These are phyloP conservation scores for Secale cereale DNA, from an alignment of 176 grass and related monocot genomes.

Conservation along the genomic window DNA sequence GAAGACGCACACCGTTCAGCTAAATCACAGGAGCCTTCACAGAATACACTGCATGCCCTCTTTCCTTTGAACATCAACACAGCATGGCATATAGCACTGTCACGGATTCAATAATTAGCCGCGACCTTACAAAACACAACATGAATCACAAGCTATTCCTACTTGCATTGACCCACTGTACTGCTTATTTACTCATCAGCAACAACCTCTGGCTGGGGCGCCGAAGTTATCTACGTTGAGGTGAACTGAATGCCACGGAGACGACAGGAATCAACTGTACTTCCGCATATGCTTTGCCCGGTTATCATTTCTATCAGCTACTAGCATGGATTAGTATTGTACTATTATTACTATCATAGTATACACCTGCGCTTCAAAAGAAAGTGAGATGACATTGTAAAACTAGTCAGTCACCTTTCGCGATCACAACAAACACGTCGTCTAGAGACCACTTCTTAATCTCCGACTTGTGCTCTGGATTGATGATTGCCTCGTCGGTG, in stretches of 20 bases:
- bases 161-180: background rate
- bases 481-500: slow-evolving; percentile 78
- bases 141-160: slow-evolving; percentile 15
- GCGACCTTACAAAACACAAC: slow-evolving; percentile 2
- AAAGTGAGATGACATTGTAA: slow-evolving; percentile 24
- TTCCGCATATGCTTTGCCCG: background rate
- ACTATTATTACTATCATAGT: slow-evolving; percentile 29
- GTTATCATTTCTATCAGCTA: slow-evolving; percentile 35
- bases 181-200: background rate
- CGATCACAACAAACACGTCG: slow-evolving; percentile 95
- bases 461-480: slow-evolving; percentile 68
- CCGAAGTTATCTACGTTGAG: background rate
- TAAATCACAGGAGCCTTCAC: background rate
- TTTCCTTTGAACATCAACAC: background rate
- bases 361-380: slow-evolving; percentile 35
- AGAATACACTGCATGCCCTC: background rate
- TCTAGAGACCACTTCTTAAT: slow-evolving; percentile 90
- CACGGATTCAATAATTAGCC: background rate
- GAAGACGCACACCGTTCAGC: background rate
- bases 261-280: slow-evolving; percentile 26
- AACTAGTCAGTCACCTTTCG: slow-evolving; percentile 68
- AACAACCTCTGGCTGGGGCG: background rate
- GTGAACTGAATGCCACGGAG: slow-evolving; percentile 1
- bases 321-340: slow-evolving; percentile 31
- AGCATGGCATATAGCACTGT: background rate